Evolutionary conservation across 345 rosid genomes (phyloP).

Genomic region (Populus tremula): DNA sequence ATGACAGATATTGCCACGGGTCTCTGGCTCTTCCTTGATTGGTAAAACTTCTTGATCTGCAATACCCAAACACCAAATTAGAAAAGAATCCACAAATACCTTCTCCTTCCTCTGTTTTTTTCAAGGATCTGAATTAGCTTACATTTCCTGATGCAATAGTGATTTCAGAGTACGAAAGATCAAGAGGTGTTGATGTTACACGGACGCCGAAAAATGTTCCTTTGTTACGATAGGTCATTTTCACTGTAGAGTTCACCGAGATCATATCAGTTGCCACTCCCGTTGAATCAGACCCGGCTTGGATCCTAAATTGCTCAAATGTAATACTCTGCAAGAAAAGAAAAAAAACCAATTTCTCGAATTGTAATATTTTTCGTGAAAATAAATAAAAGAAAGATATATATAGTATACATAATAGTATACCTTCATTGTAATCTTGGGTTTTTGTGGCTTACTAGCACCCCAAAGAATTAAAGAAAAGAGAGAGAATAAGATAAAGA

Average conservation of each 20-base stretch:
- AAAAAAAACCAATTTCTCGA: not conserved
- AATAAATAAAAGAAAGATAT: not conserved
- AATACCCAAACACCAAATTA: constrained; percentile 12
- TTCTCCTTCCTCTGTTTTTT: not conserved
- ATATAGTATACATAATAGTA: not conserved
- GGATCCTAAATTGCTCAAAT: constrained; percentile 71
- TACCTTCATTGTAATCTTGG: constrained; percentile 81
- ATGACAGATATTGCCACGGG: constrained; percentile 47
- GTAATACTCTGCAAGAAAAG: constrained; percentile 57
- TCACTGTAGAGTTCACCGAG: constrained; percentile 69
- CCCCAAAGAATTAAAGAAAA: constrained; percentile 88
- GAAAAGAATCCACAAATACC: not conserved
- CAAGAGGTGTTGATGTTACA: constrained; percentile 71
- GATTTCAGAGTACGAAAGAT: constrained; percentile 62
- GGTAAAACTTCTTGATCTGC: constrained; percentile 80
- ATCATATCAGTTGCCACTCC: constrained; percentile 96
- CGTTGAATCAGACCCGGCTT: constrained; percentile 85
- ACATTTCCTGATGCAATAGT: constrained; percentile 76
- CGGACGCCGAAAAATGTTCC: constrained; percentile 96
- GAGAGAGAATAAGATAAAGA: constrained; percentile 75
- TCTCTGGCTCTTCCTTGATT: constrained; percentile 73
- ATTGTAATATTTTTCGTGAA: not conserved
- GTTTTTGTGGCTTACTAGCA: constrained; percentile 83
- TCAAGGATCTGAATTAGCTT: constrained; percentile 20
- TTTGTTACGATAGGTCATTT: constrained; percentile 69